phyloP scores from a whole-genome alignment of 345 rosid species.

The Kandelia obovata region DNA sequence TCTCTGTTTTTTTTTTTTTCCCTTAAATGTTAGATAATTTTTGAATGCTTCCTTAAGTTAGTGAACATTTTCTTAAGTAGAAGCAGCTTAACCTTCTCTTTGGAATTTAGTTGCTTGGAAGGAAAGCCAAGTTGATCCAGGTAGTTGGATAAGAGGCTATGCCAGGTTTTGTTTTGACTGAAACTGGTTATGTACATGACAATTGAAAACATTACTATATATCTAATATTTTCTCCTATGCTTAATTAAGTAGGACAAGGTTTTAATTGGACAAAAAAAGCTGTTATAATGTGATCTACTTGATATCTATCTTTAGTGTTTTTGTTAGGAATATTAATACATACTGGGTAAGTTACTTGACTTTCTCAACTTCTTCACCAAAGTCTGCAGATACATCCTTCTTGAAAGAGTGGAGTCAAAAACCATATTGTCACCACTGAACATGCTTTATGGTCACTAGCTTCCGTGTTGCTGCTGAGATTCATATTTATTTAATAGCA shows the following conservation, averaged over 20 bases:
- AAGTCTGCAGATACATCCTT: neutral
- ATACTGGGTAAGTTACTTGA: neutral
- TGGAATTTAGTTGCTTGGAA: neutral
- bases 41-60: too few relatives aligned
- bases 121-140: neutral
- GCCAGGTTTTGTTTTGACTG: neutral
- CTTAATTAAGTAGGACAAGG: neutral
- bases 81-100: neutral
- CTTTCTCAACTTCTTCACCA: slow-evolving; percentile 8
- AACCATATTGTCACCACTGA: too few relatives aligned
- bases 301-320: neutral
- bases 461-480: too few relatives aligned
- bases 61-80: neutral
- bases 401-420: neutral
- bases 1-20: too few relatives aligned
- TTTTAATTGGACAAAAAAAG: neutral
- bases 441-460: too few relatives aligned
- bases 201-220: neutral
- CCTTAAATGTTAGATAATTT: too few relatives aligned
- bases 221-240: neutral
- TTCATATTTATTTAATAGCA: too few relatives aligned
- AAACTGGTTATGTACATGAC: neutral
- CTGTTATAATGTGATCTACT: neutral
- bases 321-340: neutral
- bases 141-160: too few relatives aligned